These are phyloP conservation scores for Heteromeles arbutifolia DNA, from an alignment of 306 rosid species.

Conservation along the genomic window DNA sequence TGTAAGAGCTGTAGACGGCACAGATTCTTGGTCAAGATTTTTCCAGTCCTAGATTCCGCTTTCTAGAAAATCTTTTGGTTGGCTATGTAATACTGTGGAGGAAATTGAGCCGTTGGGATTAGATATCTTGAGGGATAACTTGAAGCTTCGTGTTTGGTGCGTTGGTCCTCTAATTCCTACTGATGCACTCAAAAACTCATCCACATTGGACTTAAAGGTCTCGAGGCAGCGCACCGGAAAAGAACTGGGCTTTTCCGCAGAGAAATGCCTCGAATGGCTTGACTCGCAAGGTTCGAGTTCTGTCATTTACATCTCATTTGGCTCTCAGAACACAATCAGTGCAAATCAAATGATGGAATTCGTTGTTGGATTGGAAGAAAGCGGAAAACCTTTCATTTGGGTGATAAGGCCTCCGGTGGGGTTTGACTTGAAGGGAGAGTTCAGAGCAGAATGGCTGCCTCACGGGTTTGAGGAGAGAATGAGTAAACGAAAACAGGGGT, in stretches of 20 bases:
- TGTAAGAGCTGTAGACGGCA: slow-evolving; percentile 46
- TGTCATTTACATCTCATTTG: slow-evolving; percentile 64
- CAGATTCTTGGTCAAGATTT: slow-evolving; percentile 51
- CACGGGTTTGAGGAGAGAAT: slow-evolving; percentile 51
- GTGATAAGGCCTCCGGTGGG: slow-evolving; percentile 66
- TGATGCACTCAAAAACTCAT: neutral
- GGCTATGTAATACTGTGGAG: slow-evolving; percentile 62
- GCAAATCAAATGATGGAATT: slow-evolving; percentile 56
- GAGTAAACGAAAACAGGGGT: slow-evolving; percentile 27
- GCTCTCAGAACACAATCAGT: slow-evolving; percentile 68
- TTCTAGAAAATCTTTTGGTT: slow-evolving; percentile 41
- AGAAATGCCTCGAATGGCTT: slow-evolving; percentile 49
- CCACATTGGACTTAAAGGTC: neutral
- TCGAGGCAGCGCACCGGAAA: slow-evolving; percentile 39
- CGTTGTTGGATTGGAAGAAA: slow-evolving; percentile 60
- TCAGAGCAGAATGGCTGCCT: slow-evolving; percentile 57
- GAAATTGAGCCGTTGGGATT: slow-evolving; percentile 53
- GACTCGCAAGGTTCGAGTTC: slow-evolving; percentile 30
- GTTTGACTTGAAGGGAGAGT: slow-evolving; percentile 40
- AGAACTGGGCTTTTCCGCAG: slow-evolving; percentile 33
- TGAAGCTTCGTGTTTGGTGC: slow-evolving; percentile 24
- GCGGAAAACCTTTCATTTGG: slow-evolving; percentile 52
- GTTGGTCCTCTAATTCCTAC: slow-evolving; percentile 50
- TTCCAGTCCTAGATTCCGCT: slow-evolving; percentile 26
- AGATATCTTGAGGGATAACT: slow-evolving; percentile 29